A percentile compares a stretch with the other conserved stretches of the same genome.
Evolutionary conservation across 345 rosid genomes (phyloP).

Genomic region (Kernera saxatilis): DNA sequence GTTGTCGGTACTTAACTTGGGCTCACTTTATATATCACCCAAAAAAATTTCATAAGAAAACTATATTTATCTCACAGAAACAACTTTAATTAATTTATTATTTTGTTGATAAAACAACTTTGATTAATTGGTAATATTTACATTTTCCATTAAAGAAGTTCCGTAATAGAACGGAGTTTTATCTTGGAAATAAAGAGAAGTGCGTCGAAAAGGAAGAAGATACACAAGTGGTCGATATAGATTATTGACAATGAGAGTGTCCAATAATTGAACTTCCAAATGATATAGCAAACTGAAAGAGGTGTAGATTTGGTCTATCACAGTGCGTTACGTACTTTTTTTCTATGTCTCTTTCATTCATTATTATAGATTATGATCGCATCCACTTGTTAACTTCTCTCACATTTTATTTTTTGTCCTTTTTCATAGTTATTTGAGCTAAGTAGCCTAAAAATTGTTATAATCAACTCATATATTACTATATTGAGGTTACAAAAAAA

Average conservation of each 20-base stretch:
- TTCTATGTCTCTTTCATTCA: conserved; percentile 7
- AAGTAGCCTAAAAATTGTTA: not conserved
- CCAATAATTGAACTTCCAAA: conserved; percentile 19
- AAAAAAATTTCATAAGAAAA: not conserved
- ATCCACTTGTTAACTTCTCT: not conserved
- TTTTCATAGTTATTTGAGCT: not conserved
- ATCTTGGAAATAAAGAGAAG: not conserved
- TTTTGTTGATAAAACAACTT: not conserved
- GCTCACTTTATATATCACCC: not conserved
- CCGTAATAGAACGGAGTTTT: conserved; percentile 10
- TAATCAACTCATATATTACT: not conserved
- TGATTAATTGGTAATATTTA: not conserved
- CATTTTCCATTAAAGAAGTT: conserved; percentile 14
- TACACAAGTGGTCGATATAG: conserved; percentile 11
- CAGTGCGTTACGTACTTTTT: conserved; percentile 8
- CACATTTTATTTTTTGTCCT: not conserved
- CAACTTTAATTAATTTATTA: not conserved
- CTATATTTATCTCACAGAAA: not conserved
- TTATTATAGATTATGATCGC: not conserved
- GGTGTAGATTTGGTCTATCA: conserved; percentile 6
- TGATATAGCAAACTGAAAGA: conserved; percentile 2
- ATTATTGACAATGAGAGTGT: conserved; percentile 5
- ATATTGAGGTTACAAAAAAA: not conserved
- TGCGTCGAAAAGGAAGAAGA: conserved; percentile 4
- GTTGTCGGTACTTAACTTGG: conserved; percentile 7